Base-by-base conservation (phyloP, 208 protist genomes). In the Blastocrithidia nonstop region DNA sequence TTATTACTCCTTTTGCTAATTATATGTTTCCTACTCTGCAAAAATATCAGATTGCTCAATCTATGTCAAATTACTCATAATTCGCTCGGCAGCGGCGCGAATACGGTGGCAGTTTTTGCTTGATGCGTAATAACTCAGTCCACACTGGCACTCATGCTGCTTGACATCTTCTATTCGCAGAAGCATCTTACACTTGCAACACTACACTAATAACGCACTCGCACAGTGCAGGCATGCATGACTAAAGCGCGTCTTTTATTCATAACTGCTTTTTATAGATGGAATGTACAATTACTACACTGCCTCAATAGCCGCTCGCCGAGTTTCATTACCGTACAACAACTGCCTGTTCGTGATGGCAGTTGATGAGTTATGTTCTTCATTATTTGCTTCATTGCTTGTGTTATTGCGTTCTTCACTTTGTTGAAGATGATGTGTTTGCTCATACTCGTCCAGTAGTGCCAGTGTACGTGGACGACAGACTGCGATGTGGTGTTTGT, bases 71-170 rank as follows among this genome's bases (percentile, higher is more conserved):
- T 32, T 43, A 5, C 24, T 28, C 39, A 63, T 25, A 33, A 72
- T 82, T 7, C 50, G 44, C 35, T 64, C 22, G 26, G 57, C 60
- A 5, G 55, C 49, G 1, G 46, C 45, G 15, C 56, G 47, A 15
- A 62, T 53, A 8, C 70, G 59, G 57, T 66, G 48, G 0, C 54
- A 64, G 1, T 61, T 66, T n/a, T 62, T 49, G 11, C 58, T 66
- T 48, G 45, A 65, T 11, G 39, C 45, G 32, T 78, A 72, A 43
- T 66, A 71, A 23, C 46, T 24, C 9, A 57, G 52, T 7, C 54
- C 68, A 37, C 79, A 88, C 21, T 81, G 61, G 45, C 61, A 52
- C 50, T 76, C 61, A 38, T 88, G 79, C 54, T 84, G 72, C 41
- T 70, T 71, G 7, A 68, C 57, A 26, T 88, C 79, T 23, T 84